Evolutionary conservation across 225 moss, liverwort and hornwort species (phyloP), one percentile per base, ranked within the genome.

Genomic region (Asterella californica): DNA sequence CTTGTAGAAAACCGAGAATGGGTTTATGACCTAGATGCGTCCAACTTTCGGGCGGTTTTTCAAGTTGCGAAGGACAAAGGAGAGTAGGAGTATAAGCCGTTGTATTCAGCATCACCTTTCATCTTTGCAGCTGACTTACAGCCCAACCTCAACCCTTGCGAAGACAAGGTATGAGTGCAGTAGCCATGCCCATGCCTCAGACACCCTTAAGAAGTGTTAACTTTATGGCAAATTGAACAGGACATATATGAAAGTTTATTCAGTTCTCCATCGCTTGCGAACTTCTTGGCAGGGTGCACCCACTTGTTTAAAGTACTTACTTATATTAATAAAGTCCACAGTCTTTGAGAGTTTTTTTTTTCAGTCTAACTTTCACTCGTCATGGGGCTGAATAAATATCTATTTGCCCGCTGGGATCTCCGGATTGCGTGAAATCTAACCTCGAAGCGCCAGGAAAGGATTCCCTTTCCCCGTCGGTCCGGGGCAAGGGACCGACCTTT

Each of bases 11-110:
- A 90, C 55, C 66, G 84, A 55, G 46, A 74, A 17, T 96, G 96
- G 96, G 82, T 52, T 6, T 90, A 90, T 71, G 92, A 96, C 76
- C 46, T 91, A 77, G 88, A 90, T 65, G 82, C 88, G 19, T 49
- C 37, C 11, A 83, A 88, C 36, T 96, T 94, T 85, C 83, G 77
- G 64, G 83, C 85, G 80, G 82, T 90, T 76, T 88, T 81, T 72
- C 73, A 52, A 80, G 50, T 12, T 71, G n/a, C 24, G n/a, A 22
- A 4, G 8, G n/a, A 21, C 22, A 24, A n/a, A 10, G 46, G 47
- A 71, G 24, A n/a, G 15, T n/a, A 71, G 71, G 5, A 71, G 47
- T 6, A n/a, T n/a, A 15, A 42, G 18, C 1, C 10, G 69, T 38
- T 37, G 24, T n/a, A 60, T 25, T 61, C n/a, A 27, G 3, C n/a